These are phyloP conservation scores for Pulveroboletus sp. DNA, from an alignment of 768 basidiomycete genomes.

Conservation along the genomic window DNA sequence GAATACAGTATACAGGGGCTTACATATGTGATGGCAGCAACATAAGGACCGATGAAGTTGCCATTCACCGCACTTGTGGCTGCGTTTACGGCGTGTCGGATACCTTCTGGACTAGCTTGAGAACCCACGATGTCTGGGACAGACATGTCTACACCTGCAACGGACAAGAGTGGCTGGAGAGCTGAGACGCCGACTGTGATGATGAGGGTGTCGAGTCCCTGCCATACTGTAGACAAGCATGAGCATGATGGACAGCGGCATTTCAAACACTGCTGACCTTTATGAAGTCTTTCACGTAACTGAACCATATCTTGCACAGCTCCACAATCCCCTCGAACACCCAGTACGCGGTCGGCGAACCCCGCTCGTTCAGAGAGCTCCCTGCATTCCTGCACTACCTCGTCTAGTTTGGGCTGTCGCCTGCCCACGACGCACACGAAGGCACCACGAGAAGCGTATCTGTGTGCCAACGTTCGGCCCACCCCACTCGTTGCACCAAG, in stretches of 20 bases:
- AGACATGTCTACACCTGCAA: conserved; percentile 52
- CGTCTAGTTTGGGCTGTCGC: conserved; percentile 47
- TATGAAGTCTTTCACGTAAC: conserved; percentile 47
- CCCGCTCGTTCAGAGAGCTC: conserved; percentile 17
- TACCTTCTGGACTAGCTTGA: conserved; percentile 47
- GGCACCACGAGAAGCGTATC: conserved; percentile 74
- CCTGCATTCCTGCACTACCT: conserved; percentile 59
- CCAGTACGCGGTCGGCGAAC: conserved; percentile 37
- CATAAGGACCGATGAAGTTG: conserved; percentile 68
- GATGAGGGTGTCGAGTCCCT: conserved; percentile 76
- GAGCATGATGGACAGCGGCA: not conserved
- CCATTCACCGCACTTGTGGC: conserved; percentile 52
- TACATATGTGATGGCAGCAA: conserved; percentile 70
- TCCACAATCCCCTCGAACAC: conserved; percentile 59
- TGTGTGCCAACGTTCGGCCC: conserved; percentile 62
- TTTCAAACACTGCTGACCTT: conserved; percentile 36
- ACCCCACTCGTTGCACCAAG: conserved; percentile 84
- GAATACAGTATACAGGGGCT: conserved; percentile 21
- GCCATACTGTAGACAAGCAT: conserved; percentile 53
- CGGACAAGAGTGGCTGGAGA: conserved; percentile 65
- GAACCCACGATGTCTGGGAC: conserved; percentile 26
- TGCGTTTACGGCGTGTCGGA: conserved; percentile 54
- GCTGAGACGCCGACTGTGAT: conserved; percentile 84
- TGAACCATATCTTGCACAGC: conserved; percentile 61
- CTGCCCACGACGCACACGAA: conserved; percentile 71